Percentiles rank a stretch among this genome's conserved stretches.
These are phyloP conservation scores for Debaryomyces maramus DNA, from an alignment of 805 yeast species.

Conservation along the genomic window DNA sequence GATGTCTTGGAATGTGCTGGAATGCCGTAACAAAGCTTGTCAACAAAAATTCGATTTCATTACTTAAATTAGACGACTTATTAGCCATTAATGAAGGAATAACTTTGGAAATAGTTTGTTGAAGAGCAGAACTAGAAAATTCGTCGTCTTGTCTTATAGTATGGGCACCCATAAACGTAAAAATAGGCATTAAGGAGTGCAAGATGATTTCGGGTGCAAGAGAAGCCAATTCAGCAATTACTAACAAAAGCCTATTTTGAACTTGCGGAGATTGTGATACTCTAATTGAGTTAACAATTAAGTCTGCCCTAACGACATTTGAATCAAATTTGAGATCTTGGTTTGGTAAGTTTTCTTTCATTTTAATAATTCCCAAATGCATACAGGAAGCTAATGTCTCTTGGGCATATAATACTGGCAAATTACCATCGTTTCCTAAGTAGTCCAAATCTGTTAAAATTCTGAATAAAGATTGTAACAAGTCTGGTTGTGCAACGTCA, in stretches of 20 bases:
- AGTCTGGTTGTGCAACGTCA: constrained; percentile 40
- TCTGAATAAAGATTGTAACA: constrained; percentile 55
- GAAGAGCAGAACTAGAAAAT: constrained; percentile 87
- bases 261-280: constrained; percentile 90
- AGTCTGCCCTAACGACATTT: constrained; percentile 78
- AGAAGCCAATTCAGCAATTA: constrained; percentile 83
- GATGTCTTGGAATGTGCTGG: constrained; percentile 93
- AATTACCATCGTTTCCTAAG: constrained; percentile 84
- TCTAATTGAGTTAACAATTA: constrained; percentile 86
- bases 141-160: constrained; percentile 96
- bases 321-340: constrained; percentile 49
- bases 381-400: constrained; percentile 88
- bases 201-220: constrained; percentile 87
- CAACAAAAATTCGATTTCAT: constrained; percentile 78
- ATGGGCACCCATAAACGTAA: constrained; percentile 98
- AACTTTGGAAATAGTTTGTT: constrained; percentile 84
- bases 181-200: constrained; percentile 98
- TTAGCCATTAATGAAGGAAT: constrained; percentile 73
- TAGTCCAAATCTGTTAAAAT: constrained; percentile 75
- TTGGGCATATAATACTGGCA: constrained; percentile 89
- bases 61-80: constrained; percentile 46
- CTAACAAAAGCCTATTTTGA: constrained; percentile 82
- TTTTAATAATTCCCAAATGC: constrained; percentile 60
- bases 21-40: constrained; percentile 93
- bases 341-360: constrained; percentile 35